Evolutionary conservation across 176 grass and related monocot species (phyloP).

Genomic region (Carex pumila): DNA sequence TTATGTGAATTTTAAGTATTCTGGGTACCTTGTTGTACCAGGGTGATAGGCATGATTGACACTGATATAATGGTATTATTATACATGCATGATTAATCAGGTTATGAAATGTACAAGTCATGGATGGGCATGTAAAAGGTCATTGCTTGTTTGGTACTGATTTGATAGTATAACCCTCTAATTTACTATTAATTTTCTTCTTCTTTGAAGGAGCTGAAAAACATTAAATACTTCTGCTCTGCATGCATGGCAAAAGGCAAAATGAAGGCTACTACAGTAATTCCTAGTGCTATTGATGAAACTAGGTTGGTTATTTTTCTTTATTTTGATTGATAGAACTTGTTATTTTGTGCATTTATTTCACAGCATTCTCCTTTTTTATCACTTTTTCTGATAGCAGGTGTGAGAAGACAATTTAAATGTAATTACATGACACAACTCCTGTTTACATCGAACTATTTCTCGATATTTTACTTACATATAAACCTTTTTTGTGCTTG

Average conservation of each 20-base stretch:
- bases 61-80: neutral
- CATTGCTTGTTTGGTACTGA: conserved; percentile 9
- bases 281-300: conserved; percentile 10
- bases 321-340: neutral
- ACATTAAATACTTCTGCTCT: conserved; percentile 75
- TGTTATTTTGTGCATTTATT: neutral
- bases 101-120: neutral
- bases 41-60: neutral
- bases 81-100: neutral
- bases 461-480: neutral
- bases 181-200: conserved; percentile 16
- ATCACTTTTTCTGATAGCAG: conserved; percentile 28
- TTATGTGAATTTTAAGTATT: neutral
- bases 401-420: conserved; percentile 39
- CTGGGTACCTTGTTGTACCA: neutral
- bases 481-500: neutral
- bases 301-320: conserved; percentile 38
- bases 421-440: conserved; percentile 38
- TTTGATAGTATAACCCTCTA: neutral
- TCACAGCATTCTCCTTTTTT: neutral
- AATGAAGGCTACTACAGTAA: conserved; percentile 5
- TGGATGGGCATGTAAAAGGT: neutral
- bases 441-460: conserved; percentile 40
- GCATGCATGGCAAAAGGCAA: conserved; percentile 71
- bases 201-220: conserved; percentile 63